Base-by-base conservation (phyloP, 2,329 filamentous ascomycete species). In the Aspergillus arachidicola region DNA sequence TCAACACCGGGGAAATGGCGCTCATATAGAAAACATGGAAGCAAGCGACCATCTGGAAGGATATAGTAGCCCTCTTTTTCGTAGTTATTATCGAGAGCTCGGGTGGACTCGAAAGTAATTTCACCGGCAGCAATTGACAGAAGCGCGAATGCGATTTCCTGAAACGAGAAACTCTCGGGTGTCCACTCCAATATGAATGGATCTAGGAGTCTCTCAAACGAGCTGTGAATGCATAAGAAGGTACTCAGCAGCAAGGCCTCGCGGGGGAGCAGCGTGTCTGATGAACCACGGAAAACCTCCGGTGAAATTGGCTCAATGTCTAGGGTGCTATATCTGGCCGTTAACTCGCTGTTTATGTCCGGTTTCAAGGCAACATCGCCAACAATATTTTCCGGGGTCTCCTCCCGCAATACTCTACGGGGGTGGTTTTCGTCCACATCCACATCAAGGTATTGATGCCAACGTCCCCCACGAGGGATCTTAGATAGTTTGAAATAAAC, bases 61-160 rank as follows among this genome's bases (percentile, higher is more conserved):
- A 67, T 41, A 21, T 55, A 69, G 51, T 66, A 70, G 12, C 66
- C 66, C 46, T 70, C 65, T 2, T 3, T 1, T 6, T n/a, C 1
- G n/a, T 69, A 62, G 28, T 55, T 65, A 43, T 12, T 50, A 28
- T 69, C 48, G 11, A 70, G 41, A 14, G 43, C 38, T 2, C 45
- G 2, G 11, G 41, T 6, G 26, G 28, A 51, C 21, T 63, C 60
- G 45, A 66, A 66, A 14, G 45, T 28, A 11, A 69, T 36, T 23
- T 66, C 64, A 26, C 68, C 65, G n/a, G 66, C 61, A 26, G 68
- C 65, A 36, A 69, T 28, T 30, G 68, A 69, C 21, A 68, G 26
- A 26, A 69, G 26, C 1, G 65, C 62, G 26, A 66, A 70, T 7
- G 68, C 63, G 2, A 69, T 61, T 32, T 70, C 68, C 21, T 59